Conservation (phyloP, 768 basidiomycete species). For the Leccinum olivaceopallidum region DNA sequence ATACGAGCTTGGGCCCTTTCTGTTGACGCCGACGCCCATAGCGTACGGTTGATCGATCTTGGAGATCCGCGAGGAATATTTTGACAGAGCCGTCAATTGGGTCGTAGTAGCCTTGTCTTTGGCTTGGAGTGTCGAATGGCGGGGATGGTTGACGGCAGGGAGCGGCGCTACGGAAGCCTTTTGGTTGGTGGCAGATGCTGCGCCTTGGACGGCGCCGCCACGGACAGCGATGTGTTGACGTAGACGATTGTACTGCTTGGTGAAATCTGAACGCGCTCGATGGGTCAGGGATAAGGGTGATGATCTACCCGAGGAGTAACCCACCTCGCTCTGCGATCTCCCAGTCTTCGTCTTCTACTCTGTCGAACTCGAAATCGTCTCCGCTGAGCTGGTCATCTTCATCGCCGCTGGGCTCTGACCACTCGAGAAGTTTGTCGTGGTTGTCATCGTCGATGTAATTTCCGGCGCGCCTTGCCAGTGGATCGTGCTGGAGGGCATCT, state of each 20-base stretch:
- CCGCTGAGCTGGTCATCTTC: conserved; percentile 40
- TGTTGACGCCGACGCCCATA: conserved; percentile 74
- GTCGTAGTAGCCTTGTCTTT: conserved; percentile 65
- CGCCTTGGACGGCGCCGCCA: conserved; percentile 65
- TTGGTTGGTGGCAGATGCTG: conserved; percentile 51
- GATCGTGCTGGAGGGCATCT: conserved; percentile 15
- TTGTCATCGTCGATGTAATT: conserved; percentile 46
- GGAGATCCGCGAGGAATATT: conserved; percentile 72
- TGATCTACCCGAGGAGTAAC: conserved; percentile 14
- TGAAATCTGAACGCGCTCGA: conserved; percentile 72
- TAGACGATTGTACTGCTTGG: conserved; percentile 96
- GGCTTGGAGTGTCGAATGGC: conserved; percentile 32
- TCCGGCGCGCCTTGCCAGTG: conserved; percentile 27
- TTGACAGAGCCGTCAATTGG: conserved; percentile 73
- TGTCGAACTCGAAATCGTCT: conserved; percentile 53
- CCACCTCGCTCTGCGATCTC: conserved; percentile 80
- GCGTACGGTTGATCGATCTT: conserved; percentile 75
- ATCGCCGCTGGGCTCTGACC: conserved; percentile 31
- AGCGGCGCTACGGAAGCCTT: conserved; percentile 56
- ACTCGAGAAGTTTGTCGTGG: conserved; percentile 26
- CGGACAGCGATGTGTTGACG: conserved; percentile 88
- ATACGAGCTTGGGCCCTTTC: conserved; percentile 87
- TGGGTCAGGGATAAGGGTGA: not conserved
- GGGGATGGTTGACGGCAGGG: conserved; percentile 73
- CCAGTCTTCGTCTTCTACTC: conserved; percentile 88